Base-by-base conservation (phyloP, 805 yeast genomes). In the Maudiozyma barnettii region DNA sequence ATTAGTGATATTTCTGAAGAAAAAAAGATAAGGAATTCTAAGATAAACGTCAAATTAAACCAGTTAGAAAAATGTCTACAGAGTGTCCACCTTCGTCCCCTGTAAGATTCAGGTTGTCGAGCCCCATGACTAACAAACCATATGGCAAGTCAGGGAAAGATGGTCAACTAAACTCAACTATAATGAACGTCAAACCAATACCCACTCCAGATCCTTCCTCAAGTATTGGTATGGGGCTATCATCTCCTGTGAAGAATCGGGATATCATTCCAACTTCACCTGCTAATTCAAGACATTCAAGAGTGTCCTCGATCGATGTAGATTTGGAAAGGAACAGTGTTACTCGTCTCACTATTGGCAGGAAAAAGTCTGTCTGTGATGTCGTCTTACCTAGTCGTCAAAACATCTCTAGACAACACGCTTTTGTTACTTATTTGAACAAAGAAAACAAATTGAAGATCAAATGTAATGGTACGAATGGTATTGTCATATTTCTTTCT, bases 381-480 rank as follows among this genome's bases (percentile, higher is more conserved):
- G 50, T 61, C 22, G 50, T 56, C 13, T 48, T 65, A 39, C 69
- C 69, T 12, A 59, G 58, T 13, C 54, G 51, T 43, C 61, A 59
- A 47, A 54, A 58, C 39, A 59, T 65, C 20, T 63, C 68, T 12
- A 58, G 69, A 44, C 62, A 60, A 30, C 69, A 65, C 47, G 64
- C 64, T 10, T 54, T 56, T 29, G 48, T 64, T 9, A 67, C 73
- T 22, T 80, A 75, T 59, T 59, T 69, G 26, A 55, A 68, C 1
- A 59, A 57, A 3, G 61, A 62, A 10, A 67, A 75, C 31, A 55
- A 70, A 41, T 62, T 87, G 41, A 69, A 66, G 14, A 61, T 91
- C 44, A 75, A 75, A 41, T 91, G 97, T 64, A 63, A 79, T 46
- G 97, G 98, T 3, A 76, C 80, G 66, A 91, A 91, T 63, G 96